Evolutionary conservation across 2,329 filamentous ascomycete genomes (phyloP).

Genomic region (Dactylellina leptospora): DNA sequence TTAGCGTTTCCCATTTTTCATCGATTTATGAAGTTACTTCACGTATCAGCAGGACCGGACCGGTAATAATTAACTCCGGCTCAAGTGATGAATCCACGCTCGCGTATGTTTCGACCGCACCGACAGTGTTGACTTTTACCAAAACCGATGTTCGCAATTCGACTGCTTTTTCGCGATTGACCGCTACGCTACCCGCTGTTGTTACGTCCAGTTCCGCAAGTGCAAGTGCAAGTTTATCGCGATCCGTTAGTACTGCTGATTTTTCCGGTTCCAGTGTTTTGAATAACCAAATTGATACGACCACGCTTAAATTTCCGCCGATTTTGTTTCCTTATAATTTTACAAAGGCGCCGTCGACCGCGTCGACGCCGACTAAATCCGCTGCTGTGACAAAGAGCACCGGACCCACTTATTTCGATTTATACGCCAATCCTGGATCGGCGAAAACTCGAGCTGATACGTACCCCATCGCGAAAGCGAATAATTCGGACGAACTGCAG

Average conservation of each 20-base stretch:
- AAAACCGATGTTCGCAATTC: constrained; percentile 39
- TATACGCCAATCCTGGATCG: constrained; percentile 23
- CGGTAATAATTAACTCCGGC: constrained; percentile 52
- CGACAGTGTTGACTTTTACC: constrained; percentile 47
- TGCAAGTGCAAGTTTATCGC: constrained; percentile 27
- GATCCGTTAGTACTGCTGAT: too few species aligned
- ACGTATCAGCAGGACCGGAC: constrained; percentile 47
- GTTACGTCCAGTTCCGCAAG: constrained; percentile 36
- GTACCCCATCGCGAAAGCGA: constrained; percentile 28
- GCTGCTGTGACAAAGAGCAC: background rate
- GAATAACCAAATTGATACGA: constrained; percentile 1
- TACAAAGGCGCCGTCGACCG: background rate
- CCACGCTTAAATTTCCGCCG: constrained; percentile 28
- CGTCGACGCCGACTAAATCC: background rate
- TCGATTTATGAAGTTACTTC: constrained; percentile 47
- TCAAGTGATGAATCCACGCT: constrained; percentile 47
- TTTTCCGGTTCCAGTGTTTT: constrained; percentile 25
- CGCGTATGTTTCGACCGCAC: constrained; percentile 37
- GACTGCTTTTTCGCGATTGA: constrained; percentile 37
- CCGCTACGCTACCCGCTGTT: constrained; percentile 29
- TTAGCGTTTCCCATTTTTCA: constrained; percentile 42
- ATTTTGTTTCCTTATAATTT: constrained; percentile 40
- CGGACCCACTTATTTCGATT: constrained; percentile 14
- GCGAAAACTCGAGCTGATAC: constrained; percentile 10
- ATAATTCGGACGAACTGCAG: constrained; percentile 21